Evolutionary conservation across 495 filamentous ascomycete genomes (phyloP).

Genomic region (Friedmanniomyces simplex): DNA sequence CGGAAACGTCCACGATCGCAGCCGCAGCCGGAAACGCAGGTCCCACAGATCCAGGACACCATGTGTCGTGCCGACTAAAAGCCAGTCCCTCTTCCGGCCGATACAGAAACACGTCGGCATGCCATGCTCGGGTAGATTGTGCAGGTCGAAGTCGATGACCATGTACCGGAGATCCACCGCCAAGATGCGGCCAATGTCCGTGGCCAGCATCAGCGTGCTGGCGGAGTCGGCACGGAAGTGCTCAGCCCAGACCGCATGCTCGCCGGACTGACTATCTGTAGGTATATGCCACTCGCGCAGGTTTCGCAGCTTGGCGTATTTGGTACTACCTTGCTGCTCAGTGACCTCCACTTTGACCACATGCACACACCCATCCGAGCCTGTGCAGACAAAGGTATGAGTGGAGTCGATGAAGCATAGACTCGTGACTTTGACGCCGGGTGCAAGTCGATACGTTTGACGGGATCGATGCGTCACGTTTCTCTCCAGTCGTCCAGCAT

Average conservation of each 20-base stretch:
- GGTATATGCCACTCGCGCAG: constrained; percentile 75
- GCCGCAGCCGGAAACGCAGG: constrained; percentile 75
- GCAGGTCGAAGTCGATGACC: constrained; percentile 65
- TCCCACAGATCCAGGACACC: constrained; percentile 95
- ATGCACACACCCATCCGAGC: constrained; percentile 81
- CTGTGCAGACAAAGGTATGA: constrained; percentile 81
- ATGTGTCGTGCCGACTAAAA: constrained; percentile 83
- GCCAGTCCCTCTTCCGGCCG: constrained; percentile 75
- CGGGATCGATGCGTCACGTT: constrained; percentile 79
- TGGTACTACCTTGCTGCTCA: constrained; percentile 44
- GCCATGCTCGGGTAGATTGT: constrained; percentile 89
- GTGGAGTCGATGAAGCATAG: constrained; percentile 90
- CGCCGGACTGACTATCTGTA: constrained; percentile 32
- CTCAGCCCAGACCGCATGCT: constrained; percentile 84
- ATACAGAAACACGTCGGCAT: constrained; percentile 87
- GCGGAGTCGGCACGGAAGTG: constrained; percentile 74
- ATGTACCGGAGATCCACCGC: constrained; percentile 86
- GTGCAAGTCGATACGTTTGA: constrained; percentile 70
- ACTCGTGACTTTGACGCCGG: constrained; percentile 61
- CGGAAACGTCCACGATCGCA: constrained; percentile 83
- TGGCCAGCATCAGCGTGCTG: constrained; percentile 76
- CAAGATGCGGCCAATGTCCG: constrained; percentile 69
- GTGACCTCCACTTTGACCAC: constrained; percentile 76
- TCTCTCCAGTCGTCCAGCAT: constrained; percentile 75
- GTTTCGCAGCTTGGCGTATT: constrained; percentile 64